Conservation (phyloP, 2,329 filamentous ascomycete genomes). For the Monosporascus sp. region DNA sequence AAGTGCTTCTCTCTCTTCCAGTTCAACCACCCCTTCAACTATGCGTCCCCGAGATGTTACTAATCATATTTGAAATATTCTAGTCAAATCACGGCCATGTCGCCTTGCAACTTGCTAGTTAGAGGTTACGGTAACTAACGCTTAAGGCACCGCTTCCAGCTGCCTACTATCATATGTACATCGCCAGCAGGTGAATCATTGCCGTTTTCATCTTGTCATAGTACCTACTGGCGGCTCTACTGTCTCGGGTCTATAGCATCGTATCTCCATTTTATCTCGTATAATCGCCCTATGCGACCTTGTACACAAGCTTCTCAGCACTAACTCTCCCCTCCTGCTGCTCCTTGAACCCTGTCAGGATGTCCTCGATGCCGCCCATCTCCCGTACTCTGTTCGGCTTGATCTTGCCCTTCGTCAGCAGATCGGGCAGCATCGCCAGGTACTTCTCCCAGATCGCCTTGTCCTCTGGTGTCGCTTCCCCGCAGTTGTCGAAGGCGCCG, state of each 20-base stretch:
- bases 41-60: neutral
- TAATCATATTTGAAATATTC: neutral
- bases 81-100: neutral
- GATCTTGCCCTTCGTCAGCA: slow-evolving; percentile 20
- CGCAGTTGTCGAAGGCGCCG: slow-evolving; percentile 21
- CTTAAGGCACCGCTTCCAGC: no score
- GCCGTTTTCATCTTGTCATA: no score
- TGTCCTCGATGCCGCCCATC: slow-evolving; percentile 22
- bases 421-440: slow-evolving; percentile 20
- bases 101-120: neutral
- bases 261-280: no score
- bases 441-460: slow-evolving; percentile 28
- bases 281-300: slow-evolving; percentile 10
- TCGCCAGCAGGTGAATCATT: no score
- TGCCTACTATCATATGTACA: no score
- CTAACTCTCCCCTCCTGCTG: slow-evolving; percentile 24
- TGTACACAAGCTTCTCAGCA: slow-evolving; percentile 28
- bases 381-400: slow-evolving; percentile 24
- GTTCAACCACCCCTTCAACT: neutral
- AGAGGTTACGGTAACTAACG: no score
- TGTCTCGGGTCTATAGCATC: no score
- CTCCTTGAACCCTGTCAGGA: slow-evolving; percentile 20
- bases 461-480: slow-evolving; percentile 21
- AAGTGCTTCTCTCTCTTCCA: neutral
- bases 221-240: no score